phyloP scores from a whole-genome alignment of 2,329 filamentous ascomycete genomes.

The Massarina eburnea region DNA sequence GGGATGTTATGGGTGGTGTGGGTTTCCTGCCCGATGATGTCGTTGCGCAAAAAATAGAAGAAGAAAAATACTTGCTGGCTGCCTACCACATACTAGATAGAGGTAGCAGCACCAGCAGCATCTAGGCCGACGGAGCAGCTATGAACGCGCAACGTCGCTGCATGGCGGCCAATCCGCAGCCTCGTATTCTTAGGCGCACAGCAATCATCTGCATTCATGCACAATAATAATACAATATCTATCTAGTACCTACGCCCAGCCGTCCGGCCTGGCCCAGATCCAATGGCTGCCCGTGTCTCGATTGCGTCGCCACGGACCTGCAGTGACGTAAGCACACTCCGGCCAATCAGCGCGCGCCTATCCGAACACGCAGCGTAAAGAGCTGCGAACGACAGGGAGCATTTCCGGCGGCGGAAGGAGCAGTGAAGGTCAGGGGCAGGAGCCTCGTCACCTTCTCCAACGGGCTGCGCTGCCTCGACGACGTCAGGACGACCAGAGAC shows the following conservation, averaged over 20 bases:
- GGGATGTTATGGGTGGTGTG: neutral
- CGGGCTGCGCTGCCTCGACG: neutral
- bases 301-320: too few relatives aligned
- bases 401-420: neutral
- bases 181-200: conserved; percentile 4
- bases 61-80: too few relatives aligned
- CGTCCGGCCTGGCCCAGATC: neutral
- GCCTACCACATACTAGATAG: too few relatives aligned
- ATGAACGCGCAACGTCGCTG: conserved; percentile 2
- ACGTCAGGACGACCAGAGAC: too few relatives aligned
- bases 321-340: too few relatives aligned
- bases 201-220: conserved; percentile 2
- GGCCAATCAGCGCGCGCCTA: too few relatives aligned
- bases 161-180: neutral
- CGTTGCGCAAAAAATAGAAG: too few relatives aligned
- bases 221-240: too few relatives aligned
- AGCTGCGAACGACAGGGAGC: neutral
- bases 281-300: neutral
- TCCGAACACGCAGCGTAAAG: neutral
- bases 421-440: neutral
- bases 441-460: neutral
- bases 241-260: neutral
- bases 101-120: too few relatives aligned
- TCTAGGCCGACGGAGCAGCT: too few relatives aligned
- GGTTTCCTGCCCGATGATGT: neutral